Evolutionary conservation across 1,284 basidiomycete species (phyloP).

Genomic region (Sparassis latifolia): DNA sequence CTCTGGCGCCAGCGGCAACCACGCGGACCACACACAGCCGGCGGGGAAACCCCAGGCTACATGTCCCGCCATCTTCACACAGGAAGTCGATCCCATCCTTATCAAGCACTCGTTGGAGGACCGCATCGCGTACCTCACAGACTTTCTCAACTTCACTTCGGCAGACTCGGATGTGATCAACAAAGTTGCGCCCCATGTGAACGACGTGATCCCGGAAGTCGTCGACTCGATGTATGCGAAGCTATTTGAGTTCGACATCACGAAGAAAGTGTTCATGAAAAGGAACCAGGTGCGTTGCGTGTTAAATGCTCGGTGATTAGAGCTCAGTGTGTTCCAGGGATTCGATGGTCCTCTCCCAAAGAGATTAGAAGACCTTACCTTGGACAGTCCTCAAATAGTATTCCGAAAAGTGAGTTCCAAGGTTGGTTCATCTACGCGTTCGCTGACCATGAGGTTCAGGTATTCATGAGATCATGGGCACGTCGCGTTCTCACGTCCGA

Average conservation of each 20-base stretch:
- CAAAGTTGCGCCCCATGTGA: conserved; percentile 33
- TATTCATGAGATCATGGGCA: conserved; percentile 33
- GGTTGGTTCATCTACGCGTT: not conserved
- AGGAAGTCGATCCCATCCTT: conserved; percentile 25
- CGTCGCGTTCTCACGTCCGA: conserved; percentile 35
- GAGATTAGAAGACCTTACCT: conserved; percentile 32
- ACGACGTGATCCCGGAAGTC: conserved; percentile 34
- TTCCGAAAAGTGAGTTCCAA: conserved; percentile 35
- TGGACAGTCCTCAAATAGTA: conserved; percentile 39
- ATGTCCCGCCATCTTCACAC: conserved; percentile 17
- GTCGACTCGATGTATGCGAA: conserved; percentile 43
- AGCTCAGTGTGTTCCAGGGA: conserved; percentile 17
- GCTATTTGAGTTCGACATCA: conserved; percentile 41
- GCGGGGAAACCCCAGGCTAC: too few species aligned
- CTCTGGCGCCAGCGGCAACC: too few species aligned
- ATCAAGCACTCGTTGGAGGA: conserved; percentile 27
- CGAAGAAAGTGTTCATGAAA: conserved; percentile 34
- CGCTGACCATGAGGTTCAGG: conserved; percentile 15
- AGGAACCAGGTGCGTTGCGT: conserved; percentile 25
- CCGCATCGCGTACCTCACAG: conserved; percentile 35
- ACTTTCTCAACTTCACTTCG: conserved; percentile 37
- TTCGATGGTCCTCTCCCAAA: conserved; percentile 31
- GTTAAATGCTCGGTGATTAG: not conserved
- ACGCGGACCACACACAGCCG: too few species aligned
- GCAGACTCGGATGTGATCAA: conserved; percentile 36